Base-by-base conservation (phyloP, 768 basidiomycete genomes). In the Tephrocybe rancida region DNA sequence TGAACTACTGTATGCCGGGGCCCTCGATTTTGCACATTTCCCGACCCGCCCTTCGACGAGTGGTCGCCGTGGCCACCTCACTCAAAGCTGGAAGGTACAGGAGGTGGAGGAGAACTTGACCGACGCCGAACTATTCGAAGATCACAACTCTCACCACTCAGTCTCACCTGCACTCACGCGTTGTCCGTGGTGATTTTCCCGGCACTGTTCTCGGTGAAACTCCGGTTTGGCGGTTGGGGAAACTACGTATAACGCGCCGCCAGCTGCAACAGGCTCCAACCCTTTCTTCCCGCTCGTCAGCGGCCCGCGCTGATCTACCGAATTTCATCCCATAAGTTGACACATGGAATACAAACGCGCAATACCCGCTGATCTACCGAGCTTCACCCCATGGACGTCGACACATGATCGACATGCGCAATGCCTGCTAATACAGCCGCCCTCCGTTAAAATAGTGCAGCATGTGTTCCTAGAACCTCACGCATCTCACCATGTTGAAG, bases 171-270 rank as follows among this genome's bases (percentile, higher is more conserved):
- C n/a, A n/a, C n/a, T n/a, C n/a, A n/a, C n/a, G n/a, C n/a, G n/a
- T n/a, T n/a, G n/a, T n/a, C n/a, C n/a, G n/a, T n/a, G n/a, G 14
- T 10, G 9, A 35, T 34, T 51, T 51, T n/a, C 34, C 41, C 50
- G 50, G 22, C 30, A 13, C n/a, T 34, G 3, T n/a, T 43, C 27
- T 51, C 50, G 50, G 30, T 41, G 18, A 34, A 43, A 43, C 14
- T 27, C 42, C 50, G 50, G 50, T 16, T 19, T 16, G n/a, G 16
- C 19, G 18, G 7, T 50, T 29, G 9, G 21, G n/a, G 14, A 3
- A 35, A 4, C 9, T 9, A 2, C 27, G 37, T 21, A 26, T 13
- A 32, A 32, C 13, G 30, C 13, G 30, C 13, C 30, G 30, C 13
- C 30, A 13, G 7, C 30, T 7, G 30, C 13, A 6, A 32, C 3